Base-by-base conservation (phyloP, 2,329 filamentous ascomycete species). In the Aspergillus udagawae region DNA sequence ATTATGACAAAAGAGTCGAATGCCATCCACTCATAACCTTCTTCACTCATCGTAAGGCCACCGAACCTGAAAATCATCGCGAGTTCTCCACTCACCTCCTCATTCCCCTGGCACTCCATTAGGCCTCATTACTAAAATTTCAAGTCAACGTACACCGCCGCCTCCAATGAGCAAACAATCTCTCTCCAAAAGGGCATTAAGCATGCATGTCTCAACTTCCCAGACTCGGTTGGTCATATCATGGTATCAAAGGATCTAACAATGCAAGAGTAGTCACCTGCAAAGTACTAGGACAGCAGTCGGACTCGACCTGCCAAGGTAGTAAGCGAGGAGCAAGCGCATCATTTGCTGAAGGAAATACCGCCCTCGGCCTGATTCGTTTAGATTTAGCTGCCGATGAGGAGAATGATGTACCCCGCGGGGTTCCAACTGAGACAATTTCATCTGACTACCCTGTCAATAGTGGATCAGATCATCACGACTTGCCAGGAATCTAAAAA, bases 371-470 rank as follows among this genome's bases (percentile, higher is more conserved):
- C 20, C 52, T 53, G 44, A 53, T 48, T 44, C 20, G 41, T 44
- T 20, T 2, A 20, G n/a, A 12, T 44, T 8, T 14, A 23, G 9
- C 20, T 20, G n/a, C 21, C 21, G 58, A 54, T 51, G 63, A 52
- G 58, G 53, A 57, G 47, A 45, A n/a, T 25, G 48, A 61, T 53
- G 63, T 61, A 65, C 61, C 41, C 42, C 42, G 54, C 47, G 25
- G 28, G 42, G 42, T 32, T 17, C 49, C 51, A 57, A 50, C 25
- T 54, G 55, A 54, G 55, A 65, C 49, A 51, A 61, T 65, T 66
- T 63, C 62, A 67, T 67, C 42, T 42, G 55, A 52, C 53, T 52
- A 52, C 21, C n/a, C 2, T 27, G 21, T 47, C 12, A 4, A n/a
- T 17, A 29, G 9, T 29, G 5, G 21, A 27, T 47, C 44, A 17